A percentile compares a stretch with the other conserved stretches of the same genome.
phyloP scores from a whole-genome alignment of 2,329 filamentous ascomycete species.

The Penicillium thymicola region DNA sequence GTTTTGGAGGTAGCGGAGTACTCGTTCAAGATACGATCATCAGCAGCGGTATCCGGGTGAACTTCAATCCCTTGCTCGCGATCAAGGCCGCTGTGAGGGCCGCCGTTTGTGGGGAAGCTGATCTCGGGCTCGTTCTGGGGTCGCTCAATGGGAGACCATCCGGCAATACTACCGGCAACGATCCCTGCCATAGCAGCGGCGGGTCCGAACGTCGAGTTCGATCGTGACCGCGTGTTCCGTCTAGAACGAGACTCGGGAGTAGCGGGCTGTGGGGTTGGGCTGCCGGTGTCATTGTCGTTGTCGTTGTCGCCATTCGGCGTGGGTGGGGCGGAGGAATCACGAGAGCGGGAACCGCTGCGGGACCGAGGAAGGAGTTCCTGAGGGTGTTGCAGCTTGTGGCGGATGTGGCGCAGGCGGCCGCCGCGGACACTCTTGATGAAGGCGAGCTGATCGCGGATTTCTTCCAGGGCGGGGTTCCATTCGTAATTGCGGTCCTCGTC shows the following conservation, averaged over 20 bases:
- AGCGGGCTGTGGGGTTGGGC: slow-evolving; percentile 43
- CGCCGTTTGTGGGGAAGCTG: slow-evolving; percentile 34
- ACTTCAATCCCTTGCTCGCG: slow-evolving; percentile 46
- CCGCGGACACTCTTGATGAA: slow-evolving; percentile 64
- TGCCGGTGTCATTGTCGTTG: slow-evolving; percentile 46
- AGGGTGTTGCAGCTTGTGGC: slow-evolving; percentile 61
- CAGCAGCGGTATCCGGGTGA: slow-evolving; percentile 45
- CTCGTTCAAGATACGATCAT: slow-evolving; percentile 45
- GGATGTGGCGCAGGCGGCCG: slow-evolving; percentile 58
- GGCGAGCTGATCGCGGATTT: slow-evolving; percentile 61
- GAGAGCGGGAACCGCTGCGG: slow-evolving; percentile 41
- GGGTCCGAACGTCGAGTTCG: slow-evolving; percentile 57
- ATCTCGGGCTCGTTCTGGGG: slow-evolving; percentile 16
- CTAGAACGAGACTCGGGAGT: slow-evolving; percentile 54
- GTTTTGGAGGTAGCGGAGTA: slow-evolving; percentile 33
- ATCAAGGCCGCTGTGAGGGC: slow-evolving; percentile 39
- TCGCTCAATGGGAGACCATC: slow-evolving; percentile 61
- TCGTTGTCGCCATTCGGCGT: slow-evolving; percentile 57
- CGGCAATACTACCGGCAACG: slow-evolving; percentile 62
- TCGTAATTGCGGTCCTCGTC: slow-evolving; percentile 48
- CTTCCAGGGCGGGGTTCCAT: slow-evolving; percentile 61
- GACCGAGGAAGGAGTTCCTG: slow-evolving; percentile 44
- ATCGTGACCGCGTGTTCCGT: slow-evolving; percentile 53
- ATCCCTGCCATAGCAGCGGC: slow-evolving; percentile 64
- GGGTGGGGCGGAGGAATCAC: slow-evolving; percentile 49